Evolutionary conservation across 257 asterid genomes (phyloP), one percentile per base, ranked within the genome.

Genomic region (Solanum arcanum): DNA sequence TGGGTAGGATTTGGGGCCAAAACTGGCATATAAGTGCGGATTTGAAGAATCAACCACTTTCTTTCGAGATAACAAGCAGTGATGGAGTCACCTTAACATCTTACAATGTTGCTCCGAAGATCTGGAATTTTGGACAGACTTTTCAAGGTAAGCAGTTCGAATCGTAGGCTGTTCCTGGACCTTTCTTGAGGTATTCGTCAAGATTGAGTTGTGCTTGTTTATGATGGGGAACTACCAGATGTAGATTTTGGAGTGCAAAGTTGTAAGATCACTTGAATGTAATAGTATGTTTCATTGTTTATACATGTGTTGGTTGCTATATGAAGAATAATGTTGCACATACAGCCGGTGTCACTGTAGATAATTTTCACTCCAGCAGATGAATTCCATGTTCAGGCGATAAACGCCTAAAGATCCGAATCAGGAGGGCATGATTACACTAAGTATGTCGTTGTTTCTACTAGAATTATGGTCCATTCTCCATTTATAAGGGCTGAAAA

Each of bases 1-100:
- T 95, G 97, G 95, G 97, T 62, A 72, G 96, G 49, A 94, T 92
- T 59, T 94, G 94, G 98, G 98, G 96, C 75, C 96, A 92, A 83
- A 94, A 90, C 86, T 93, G 97, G 97, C 97, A 94, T 25, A 41
- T 92, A 46, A 95, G 91, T 47, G 91, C 94, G 21, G 92, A 91
- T 86, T 86, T 95, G 91, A 91, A 89, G 90, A 89, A 87, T 8
- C 98, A 94, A 86, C 91, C 96, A 0, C 91, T 96, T 6, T 91
- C 95, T 81, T 95, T 96, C 46, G 94, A 94, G 90, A 87, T 96
- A 5, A 92, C 93, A 31, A 88, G 91, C 87, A 90, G 96, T 39
- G 95, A 94, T 85, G 95, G 95, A 1, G 90, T 86, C 2, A 90
- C 92, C 8, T 33, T 92, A 2, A 88, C 92, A 5, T 91, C 94